Percentiles rank a stretch among this genome's conserved stretches.
Conservation (phyloP, 2,329 filamentous ascomycete genomes). For the Plenodomus lindquistii region DNA sequence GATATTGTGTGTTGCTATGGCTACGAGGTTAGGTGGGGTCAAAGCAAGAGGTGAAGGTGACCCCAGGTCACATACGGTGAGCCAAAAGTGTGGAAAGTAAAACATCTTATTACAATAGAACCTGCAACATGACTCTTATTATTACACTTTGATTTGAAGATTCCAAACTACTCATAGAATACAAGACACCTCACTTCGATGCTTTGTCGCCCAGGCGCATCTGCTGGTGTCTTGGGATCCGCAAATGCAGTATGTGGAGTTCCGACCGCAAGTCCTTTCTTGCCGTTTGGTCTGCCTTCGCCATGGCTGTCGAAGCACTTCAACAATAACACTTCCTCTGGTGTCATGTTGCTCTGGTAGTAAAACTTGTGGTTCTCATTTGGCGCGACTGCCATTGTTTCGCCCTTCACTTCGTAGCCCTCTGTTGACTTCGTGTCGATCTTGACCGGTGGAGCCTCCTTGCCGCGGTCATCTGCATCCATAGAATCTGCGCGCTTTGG, state of each 20-base stretch:
- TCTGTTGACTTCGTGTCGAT: constrained; percentile 53
- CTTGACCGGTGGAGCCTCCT: constrained; percentile 60
- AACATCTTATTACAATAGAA: too few species aligned
- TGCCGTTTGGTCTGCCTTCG: constrained; percentile 47
- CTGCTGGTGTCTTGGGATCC: constrained; percentile 58
- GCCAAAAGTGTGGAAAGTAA: too few species aligned
- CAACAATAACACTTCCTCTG: constrained; percentile 57
- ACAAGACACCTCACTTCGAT: constrained; percentile 68
- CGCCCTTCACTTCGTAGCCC: constrained; percentile 66
- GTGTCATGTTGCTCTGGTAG: constrained; percentile 70
- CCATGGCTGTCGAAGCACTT: constrained; percentile 55
- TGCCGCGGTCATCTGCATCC: constrained; percentile 60
- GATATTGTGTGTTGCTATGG: neutral
- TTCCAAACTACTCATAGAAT: constrained; percentile 55
- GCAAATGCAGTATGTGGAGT: constrained; percentile 69
- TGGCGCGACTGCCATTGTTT: constrained; percentile 64
- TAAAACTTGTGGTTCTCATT: constrained; percentile 64
- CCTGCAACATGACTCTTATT: too few species aligned
- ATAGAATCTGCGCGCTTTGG: constrained; percentile 46
- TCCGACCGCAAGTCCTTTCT: constrained; percentile 46
- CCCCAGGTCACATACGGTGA: too few species aligned
- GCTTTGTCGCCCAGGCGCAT: constrained; percentile 59
- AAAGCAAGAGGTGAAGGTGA: neutral
- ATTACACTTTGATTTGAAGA: too few species aligned
- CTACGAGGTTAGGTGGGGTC: neutral